phyloP scores from a whole-genome alignment of 345 rosid genomes.

The Eucalyptus sp. region DNA sequence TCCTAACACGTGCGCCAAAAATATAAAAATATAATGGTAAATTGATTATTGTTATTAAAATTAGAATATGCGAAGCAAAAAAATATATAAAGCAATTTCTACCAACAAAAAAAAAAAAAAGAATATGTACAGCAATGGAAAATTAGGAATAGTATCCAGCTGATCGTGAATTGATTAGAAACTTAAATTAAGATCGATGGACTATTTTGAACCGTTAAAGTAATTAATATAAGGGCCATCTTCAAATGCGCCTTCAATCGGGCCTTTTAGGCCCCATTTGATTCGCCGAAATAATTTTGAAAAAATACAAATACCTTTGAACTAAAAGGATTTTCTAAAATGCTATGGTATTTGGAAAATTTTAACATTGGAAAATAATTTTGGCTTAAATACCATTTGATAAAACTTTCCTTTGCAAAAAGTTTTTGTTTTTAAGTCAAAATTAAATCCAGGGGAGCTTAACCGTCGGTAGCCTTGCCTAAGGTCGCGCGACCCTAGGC shows the following conservation, averaged over 20 bases:
- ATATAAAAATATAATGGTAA: neutral
- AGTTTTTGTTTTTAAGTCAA: too few species aligned
- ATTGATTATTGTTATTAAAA: neutral
- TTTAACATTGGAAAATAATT: too few species aligned
- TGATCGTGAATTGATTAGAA: neutral
- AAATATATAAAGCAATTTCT: neutral
- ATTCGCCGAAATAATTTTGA: accelerated
- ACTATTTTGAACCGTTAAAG: neutral
- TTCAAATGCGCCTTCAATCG: neutral
- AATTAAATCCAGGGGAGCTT: too few species aligned
- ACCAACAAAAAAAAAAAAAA: neutral
- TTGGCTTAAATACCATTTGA: too few species aligned
- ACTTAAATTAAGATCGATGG: neutral
- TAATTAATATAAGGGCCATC: neutral
- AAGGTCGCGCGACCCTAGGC: accelerated
- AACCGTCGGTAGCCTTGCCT: accelerated
- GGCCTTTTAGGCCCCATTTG: too few species aligned
- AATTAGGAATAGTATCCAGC: neutral
- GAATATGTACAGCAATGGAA: neutral
- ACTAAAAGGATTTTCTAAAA: accelerated
- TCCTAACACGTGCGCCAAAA: neutral
- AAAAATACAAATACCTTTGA: too few species aligned
- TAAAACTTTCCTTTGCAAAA: accelerated
- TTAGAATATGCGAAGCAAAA: neutral
- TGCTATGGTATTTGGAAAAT: too few species aligned